These are phyloP conservation scores for Sarocladium brachiariae DNA, from an alignment of 2,329 filamentous ascomycete genomes.

Conservation along the genomic window DNA sequence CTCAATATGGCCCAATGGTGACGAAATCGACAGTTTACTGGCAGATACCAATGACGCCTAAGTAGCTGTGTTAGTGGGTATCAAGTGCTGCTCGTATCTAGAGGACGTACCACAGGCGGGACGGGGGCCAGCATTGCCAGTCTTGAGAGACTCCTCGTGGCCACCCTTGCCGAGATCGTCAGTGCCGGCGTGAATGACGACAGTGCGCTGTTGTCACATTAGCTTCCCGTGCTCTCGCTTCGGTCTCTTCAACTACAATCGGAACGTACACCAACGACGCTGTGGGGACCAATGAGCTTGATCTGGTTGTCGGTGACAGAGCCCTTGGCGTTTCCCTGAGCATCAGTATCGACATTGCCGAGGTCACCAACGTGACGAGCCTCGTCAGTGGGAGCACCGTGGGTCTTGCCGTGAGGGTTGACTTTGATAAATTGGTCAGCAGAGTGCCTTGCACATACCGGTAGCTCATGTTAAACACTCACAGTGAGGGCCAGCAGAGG, in stretches of 20 bases:
- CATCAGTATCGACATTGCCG: constrained; percentile 95
- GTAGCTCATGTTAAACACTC: constrained; percentile 32
- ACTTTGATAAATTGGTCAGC: constrained; percentile 45
- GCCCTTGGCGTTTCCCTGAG: constrained; percentile 82
- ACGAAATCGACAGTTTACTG: constrained; percentile 6
- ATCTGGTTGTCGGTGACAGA: constrained; percentile 71
- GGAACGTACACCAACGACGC: constrained; percentile 75
- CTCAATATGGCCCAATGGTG: too few species aligned
- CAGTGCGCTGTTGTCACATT: constrained; percentile 60
- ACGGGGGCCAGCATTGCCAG: constrained; percentile 86
- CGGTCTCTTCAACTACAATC: too few species aligned
- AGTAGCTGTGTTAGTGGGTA: constrained; percentile 13
- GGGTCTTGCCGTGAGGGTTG: constrained; percentile 90
- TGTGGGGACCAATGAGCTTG: constrained; percentile 95
- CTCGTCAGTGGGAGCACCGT: constrained; percentile 78
- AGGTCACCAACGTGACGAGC: constrained; percentile 94
- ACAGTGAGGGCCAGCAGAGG: constrained; percentile 96
- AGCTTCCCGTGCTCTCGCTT: constrained; percentile 10
- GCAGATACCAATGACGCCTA: constrained; percentile 85
- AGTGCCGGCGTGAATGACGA: constrained; percentile 90
- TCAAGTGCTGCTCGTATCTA: neutral
- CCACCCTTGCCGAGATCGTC: constrained; percentile 93
- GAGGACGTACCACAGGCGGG: constrained; percentile 78
- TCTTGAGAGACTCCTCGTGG: constrained; percentile 95
- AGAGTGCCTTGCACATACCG: neutral